Conservation (phyloP, 208 protist species). For the Zelonia costaricensis region DNA sequence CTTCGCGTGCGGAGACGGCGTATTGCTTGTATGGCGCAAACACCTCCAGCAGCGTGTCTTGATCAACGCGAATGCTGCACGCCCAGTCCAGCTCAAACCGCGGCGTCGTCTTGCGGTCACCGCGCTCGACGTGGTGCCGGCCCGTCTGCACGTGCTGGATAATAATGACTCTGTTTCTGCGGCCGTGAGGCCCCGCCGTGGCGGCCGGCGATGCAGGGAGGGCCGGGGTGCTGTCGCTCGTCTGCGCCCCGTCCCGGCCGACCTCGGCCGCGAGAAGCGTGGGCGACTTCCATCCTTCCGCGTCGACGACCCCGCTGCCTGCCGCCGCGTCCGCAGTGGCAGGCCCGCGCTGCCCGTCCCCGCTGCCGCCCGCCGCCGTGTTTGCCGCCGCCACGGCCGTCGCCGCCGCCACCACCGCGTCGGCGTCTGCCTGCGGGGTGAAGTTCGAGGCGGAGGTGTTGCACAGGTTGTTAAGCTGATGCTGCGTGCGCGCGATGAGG, state of each 20-base stretch:
- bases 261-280: neutral
- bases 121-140: slow-evolving; percentile 57
- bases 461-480: slow-evolving; percentile 10
- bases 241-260: neutral
- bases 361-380: neutral
- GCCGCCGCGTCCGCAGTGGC: too few species aligned
- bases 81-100: slow-evolving; percentile 60
- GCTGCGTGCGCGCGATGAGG: slow-evolving; percentile 20
- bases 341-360: too few species aligned
- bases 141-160: slow-evolving; percentile 59
- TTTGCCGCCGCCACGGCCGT: neutral
- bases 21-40: slow-evolving; percentile 13
- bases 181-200: neutral
- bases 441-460: slow-evolving; percentile 12
- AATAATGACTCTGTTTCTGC: slow-evolving; percentile 26
- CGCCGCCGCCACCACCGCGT: neutral
- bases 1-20: neutral
- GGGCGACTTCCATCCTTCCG: neutral
- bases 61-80: slow-evolving; percentile 52
- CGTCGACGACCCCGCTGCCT: neutral
- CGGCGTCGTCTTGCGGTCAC: slow-evolving; percentile 31
- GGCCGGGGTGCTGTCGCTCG: too few species aligned
- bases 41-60: slow-evolving; percentile 15
- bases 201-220: neutral
- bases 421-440: slow-evolving; percentile 2